Evolutionary conservation across 306 rosid genomes (phyloP).

Genomic region (Gastrolobium bilobum): DNA sequence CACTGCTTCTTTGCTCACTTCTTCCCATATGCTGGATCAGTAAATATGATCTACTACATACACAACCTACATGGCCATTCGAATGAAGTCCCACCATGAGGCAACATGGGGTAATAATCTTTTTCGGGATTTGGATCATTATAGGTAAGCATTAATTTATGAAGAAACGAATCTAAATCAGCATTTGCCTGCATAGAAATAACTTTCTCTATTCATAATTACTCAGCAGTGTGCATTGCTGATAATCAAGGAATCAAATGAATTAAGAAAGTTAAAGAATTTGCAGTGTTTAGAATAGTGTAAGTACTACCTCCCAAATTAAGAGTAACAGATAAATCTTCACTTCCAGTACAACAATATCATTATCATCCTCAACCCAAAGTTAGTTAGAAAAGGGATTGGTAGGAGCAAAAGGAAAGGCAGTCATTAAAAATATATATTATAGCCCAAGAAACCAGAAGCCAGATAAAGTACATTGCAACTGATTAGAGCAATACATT

Average conservation of each 20-base stretch:
- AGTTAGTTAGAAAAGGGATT: slow-evolving; percentile 6
- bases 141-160: background rate
- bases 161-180: slow-evolving; percentile 15
- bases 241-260: slow-evolving; percentile 38
- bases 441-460: background rate
- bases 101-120: slow-evolving; percentile 13
- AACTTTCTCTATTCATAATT: slow-evolving; percentile 29
- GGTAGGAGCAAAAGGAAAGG: slow-evolving; percentile 18
- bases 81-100: background rate
- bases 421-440: slow-evolving; percentile 3
- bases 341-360: slow-evolving; percentile 12
- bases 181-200: slow-evolving; percentile 11
- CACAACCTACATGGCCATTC: background rate
- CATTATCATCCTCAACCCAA: slow-evolving; percentile 26
- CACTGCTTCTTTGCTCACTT: slow-evolving; percentile 17
- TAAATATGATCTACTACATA: slow-evolving; percentile 38
- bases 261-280: slow-evolving; percentile 8
- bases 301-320: slow-evolving; percentile 8
- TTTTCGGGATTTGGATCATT: slow-evolving; percentile 10
- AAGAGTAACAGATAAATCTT: slow-evolving; percentile 22
- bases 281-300: slow-evolving; percentile 30
- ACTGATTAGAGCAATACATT: slow-evolving; percentile 7
- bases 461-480: background rate
- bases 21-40: background rate
- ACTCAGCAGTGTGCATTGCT: slow-evolving; percentile 20